Evolutionary conservation across 345 rosid genomes (phyloP).

Genomic region (Linum usitatissimum): DNA sequence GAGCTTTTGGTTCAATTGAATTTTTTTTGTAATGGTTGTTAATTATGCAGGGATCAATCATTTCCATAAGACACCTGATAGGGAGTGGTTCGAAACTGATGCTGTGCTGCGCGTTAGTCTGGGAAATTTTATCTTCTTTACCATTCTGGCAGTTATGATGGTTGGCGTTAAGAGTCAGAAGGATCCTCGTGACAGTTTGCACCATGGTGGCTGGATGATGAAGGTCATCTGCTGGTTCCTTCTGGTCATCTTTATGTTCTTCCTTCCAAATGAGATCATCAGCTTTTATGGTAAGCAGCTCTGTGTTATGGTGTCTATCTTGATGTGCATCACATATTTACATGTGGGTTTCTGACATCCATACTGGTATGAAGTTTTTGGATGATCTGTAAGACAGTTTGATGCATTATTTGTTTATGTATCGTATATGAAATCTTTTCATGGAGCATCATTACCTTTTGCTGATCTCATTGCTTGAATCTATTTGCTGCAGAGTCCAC

Average conservation of each 20-base stretch:
- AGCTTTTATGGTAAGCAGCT: constrained; percentile 63
- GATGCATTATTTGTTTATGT: not conserved
- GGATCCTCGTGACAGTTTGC: constrained; percentile 94
- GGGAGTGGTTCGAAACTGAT: constrained; percentile 98
- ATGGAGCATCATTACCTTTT: not conserved
- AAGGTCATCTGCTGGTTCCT: constrained; percentile 81
- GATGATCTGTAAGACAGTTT: not conserved
- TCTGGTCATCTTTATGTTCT: constrained; percentile 84
- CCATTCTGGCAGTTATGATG: constrained; percentile 68
- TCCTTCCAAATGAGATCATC: constrained; percentile 84
- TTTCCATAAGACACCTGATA: constrained; percentile 73
- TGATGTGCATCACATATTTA: not conserved
- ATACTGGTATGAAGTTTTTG: not conserved
- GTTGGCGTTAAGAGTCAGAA: constrained; percentile 83
- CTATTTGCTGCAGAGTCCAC: constrained; percentile 42
- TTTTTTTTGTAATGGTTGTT: not conserved
- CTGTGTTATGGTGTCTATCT: not conserved
- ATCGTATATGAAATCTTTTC: not conserved
- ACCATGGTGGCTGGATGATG: constrained; percentile 99
- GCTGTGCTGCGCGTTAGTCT: constrained; percentile 96
- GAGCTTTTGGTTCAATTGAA: not conserved
- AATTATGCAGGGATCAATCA: constrained; percentile 74
- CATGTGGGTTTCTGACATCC: too few species aligned
- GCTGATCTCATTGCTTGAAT: not conserved
- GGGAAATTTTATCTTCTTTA: constrained; percentile 87